These are phyloP conservation scores for Inonotus obliquus DNA, from an alignment of 1,284 basidiomycete species.

Conservation along the genomic window DNA sequence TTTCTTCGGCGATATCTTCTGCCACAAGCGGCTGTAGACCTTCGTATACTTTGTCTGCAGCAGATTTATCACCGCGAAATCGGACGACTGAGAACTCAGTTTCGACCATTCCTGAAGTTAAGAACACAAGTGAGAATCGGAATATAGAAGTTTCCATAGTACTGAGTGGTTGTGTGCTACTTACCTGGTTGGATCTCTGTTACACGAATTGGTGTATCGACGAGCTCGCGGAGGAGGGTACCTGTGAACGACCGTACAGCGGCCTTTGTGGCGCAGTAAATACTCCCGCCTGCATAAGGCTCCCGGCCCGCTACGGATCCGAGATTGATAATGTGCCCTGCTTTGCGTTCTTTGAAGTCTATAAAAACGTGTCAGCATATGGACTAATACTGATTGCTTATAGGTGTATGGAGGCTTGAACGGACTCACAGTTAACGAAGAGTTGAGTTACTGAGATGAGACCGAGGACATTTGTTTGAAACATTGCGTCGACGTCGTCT, in stretches of 20 bases:
- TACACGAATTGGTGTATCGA: slow-evolving; percentile 88
- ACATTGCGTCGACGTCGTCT: slow-evolving; percentile 82
- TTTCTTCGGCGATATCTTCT: slow-evolving; percentile 92
- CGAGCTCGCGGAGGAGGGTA: slow-evolving; percentile 79
- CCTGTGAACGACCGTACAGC: slow-evolving; percentile 89
- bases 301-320: slow-evolving; percentile 92
- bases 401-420: neutral
- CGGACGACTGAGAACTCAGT: slow-evolving; percentile 89
- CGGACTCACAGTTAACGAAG: slow-evolving; percentile 57
- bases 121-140: neutral
- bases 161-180: neutral
- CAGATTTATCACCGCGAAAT: slow-evolving; percentile 76
- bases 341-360: slow-evolving; percentile 87
- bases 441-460: slow-evolving; percentile 82
- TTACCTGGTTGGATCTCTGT: slow-evolving; percentile 87
- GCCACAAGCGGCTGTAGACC: slow-evolving; percentile 72
- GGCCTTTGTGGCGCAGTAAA: slow-evolving; percentile 82
- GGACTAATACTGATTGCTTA: neutral
- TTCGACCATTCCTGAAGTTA: slow-evolving; percentile 78
- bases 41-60: slow-evolving; percentile 87
- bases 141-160: too few species aligned
- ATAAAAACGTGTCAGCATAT: slow-evolving; percentile 5
- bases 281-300: slow-evolving; percentile 83
- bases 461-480: slow-evolving; percentile 89
- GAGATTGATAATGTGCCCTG: slow-evolving; percentile 94